phyloP scores from a whole-genome alignment of 176 grass and related monocot genomes.

The Hordeum marinum region DNA sequence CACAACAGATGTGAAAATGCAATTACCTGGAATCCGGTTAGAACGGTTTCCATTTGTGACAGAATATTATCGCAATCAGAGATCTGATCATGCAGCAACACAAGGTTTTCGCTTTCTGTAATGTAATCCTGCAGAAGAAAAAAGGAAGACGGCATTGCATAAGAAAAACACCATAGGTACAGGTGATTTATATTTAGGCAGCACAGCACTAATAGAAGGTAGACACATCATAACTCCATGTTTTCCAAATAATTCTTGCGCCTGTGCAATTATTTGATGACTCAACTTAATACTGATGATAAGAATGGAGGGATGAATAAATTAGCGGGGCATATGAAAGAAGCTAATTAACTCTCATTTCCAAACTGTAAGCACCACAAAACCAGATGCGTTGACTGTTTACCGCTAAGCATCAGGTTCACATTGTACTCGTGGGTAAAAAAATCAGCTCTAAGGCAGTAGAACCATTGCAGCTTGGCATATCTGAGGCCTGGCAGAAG shows the following conservation, averaged over 20 bases:
- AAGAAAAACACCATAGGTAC: constrained; percentile 17
- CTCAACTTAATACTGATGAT: background rate
- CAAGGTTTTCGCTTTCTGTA: constrained; percentile 89
- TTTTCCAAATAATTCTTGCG: background rate
- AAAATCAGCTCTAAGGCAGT: background rate
- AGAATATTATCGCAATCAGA: constrained; percentile 89
- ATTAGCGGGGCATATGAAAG: background rate
- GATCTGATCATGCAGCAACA: constrained; percentile 93
- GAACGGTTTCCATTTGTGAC: constrained; percentile 91
- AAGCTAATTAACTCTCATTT: background rate
- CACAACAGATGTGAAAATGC: constrained; percentile 18
- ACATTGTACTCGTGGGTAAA: background rate
- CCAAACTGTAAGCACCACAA: background rate
- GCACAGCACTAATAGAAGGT: background rate
- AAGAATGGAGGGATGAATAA: background rate
- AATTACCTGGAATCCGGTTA: constrained; percentile 96
- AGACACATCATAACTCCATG: background rate
- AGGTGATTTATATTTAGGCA: background rate
- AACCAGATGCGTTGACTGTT: background rate
- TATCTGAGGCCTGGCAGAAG: background rate
- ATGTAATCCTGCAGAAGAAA: constrained; percentile 80
- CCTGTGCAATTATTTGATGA: background rate
- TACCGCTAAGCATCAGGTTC: background rate
- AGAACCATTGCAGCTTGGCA: background rate
- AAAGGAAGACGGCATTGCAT: constrained; percentile 7